These are phyloP conservation scores for Calocybe indica DNA, from an alignment of 768 basidiomycete genomes.

Conservation along the genomic window DNA sequence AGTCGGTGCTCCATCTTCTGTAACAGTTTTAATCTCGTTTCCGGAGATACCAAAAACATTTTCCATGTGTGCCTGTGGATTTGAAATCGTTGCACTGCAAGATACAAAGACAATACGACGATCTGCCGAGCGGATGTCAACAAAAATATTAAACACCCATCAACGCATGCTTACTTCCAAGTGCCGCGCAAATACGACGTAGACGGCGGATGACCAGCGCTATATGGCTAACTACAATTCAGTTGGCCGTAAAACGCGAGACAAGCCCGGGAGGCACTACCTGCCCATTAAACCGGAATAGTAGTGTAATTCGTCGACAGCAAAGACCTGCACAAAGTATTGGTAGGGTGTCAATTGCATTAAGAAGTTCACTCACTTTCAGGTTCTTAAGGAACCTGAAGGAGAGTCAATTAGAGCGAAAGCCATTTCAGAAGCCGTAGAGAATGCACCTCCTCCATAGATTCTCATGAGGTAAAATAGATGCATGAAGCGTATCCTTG, in stretches of 20 bases:
- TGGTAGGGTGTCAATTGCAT: background rate
- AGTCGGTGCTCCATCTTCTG: conserved; percentile 77
- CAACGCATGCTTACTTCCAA: conserved; percentile 55
- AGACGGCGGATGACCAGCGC: conserved; percentile 75
- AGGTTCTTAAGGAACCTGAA: conserved; percentile 70
- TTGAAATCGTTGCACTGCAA: conserved; percentile 83
- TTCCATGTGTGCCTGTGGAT: conserved; percentile 71
- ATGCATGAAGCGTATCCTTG: conserved; percentile 77
- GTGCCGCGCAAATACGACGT: conserved; percentile 65
- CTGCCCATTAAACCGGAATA: conserved; percentile 79
- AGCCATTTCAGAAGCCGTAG: background rate
- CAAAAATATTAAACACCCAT: background rate
- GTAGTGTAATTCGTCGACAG: conserved; percentile 84
- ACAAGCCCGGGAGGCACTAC: conserved; percentile 16
- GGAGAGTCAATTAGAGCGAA: conserved; percentile 1
- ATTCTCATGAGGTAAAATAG: conserved; percentile 82
- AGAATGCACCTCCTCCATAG: conserved; percentile 61
- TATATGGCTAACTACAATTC: conserved; percentile 51
- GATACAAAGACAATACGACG: conserved; percentile 67
- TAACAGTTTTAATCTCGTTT: conserved; percentile 59
- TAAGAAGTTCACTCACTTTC: conserved; percentile 29
- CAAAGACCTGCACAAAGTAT: conserved; percentile 43
- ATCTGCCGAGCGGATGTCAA: conserved; percentile 15
- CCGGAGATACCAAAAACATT: conserved; percentile 64
- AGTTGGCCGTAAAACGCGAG: background rate